Percentiles rank a stretch among this genome's conserved stretches.
Conservation (phyloP, 108 stramenopile genomes). For the Aureococcus anophagefferens region DNA sequence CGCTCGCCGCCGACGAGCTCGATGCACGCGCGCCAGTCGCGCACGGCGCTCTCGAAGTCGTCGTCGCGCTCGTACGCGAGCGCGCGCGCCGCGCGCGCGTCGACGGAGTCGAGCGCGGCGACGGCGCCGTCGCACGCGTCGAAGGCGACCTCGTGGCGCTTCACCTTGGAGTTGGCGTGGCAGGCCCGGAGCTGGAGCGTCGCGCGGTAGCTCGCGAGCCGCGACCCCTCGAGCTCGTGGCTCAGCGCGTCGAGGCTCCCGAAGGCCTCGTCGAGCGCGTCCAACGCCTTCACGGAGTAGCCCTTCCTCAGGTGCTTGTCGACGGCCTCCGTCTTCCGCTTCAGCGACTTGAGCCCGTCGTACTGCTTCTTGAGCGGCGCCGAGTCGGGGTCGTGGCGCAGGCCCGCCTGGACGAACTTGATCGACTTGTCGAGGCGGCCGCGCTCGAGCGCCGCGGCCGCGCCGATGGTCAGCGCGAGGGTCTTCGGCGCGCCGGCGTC, state of each 20-base stretch:
- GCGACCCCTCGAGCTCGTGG: not conserved
- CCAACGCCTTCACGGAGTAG: not conserved
- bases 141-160: not conserved
- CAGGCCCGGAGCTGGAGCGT: not conserved
- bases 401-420: not conserved
- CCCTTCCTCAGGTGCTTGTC: not conserved
- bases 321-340: not conserved
- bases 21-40: not conserved
- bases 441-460: not conserved
- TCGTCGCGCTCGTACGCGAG: not conserved
- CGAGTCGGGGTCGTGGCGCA: not conserved
- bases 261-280: not conserved
- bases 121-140: not conserved
- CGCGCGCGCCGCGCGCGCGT: not conserved
- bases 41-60: not conserved
- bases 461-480: not conserved
- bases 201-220: not conserved
- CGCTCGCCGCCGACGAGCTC: not conserved
- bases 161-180: not conserved
- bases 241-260: not conserved
- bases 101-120: not conserved
- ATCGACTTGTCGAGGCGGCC: not conserved
- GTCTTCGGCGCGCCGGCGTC: not conserved
- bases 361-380: not conserved
- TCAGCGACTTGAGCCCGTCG: not conserved